Conservation (phyloP, 2,329 filamentous ascomycete genomes). For the Aspergillus latus region DNA sequence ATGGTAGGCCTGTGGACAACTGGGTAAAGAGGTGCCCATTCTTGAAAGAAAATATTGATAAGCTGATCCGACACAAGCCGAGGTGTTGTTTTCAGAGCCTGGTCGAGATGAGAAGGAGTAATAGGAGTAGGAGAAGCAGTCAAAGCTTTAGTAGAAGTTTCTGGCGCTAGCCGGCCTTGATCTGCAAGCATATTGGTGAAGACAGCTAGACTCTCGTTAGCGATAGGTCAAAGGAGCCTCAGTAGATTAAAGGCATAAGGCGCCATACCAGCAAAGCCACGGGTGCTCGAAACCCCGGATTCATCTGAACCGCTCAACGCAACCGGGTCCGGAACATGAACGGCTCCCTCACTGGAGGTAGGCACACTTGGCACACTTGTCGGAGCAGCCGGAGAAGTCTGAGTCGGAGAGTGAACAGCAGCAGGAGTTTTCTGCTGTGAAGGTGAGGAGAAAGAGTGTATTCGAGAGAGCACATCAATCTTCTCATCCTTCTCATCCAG, state of each 20-base stretch:
- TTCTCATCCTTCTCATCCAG: conserved; percentile 98
- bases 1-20: conserved; percentile 90
- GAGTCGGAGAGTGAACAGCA: conserved; percentile 37
- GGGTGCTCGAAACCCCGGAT: conserved; percentile 78
- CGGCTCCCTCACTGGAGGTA: conserved; percentile 63
- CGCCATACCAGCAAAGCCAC: conserved; percentile 74
- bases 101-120: conserved; percentile 45
- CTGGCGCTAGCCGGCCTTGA: conserved; percentile 60
- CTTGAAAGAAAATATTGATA: conserved; percentile 96
- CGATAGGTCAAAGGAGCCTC: neutral
- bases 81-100: conserved; percentile 66
- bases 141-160: conserved; percentile 32
- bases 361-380: conserved; percentile 16
- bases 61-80: conserved; percentile 89
- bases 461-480: conserved; percentile 90
- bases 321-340: conserved; percentile 75
- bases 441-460: conserved; percentile 64
- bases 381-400: conserved; percentile 29
- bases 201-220: conserved; percentile 50
- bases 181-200: conserved; percentile 79
- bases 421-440: conserved; percentile 47
- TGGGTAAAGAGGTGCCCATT: conserved; percentile 93
- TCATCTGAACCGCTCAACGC: conserved; percentile 71
- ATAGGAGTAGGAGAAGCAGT: conserved; percentile 45
- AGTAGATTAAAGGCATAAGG: neutral